Evolutionary conservation across 2,329 filamentous ascomycete species (phyloP).

Genomic region (Keithomyces neogunnii): DNA sequence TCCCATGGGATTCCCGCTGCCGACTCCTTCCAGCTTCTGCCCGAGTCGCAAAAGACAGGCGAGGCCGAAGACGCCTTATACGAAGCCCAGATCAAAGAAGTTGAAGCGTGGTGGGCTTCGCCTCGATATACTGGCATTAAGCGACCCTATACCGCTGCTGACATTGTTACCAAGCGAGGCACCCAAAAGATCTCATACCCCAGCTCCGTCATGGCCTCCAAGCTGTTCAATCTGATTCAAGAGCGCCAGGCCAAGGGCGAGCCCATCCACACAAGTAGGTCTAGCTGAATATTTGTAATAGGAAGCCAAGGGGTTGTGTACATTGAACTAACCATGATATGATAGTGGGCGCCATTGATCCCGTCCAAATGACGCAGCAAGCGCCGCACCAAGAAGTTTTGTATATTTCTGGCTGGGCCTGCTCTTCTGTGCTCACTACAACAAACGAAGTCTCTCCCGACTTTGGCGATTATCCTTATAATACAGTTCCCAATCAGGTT

Average conservation of each 20-base stretch:
- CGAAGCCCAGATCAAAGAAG: conserved; percentile 73
- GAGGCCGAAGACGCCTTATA: conserved; percentile 78
- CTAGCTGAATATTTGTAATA: background rate
- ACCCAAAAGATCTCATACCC: conserved; percentile 81
- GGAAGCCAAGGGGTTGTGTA: too few relatives aligned
- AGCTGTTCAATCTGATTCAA: conserved; percentile 83
- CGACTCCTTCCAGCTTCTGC: conserved; percentile 79
- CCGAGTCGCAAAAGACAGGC: conserved; percentile 69
- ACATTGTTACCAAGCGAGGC: conserved; percentile 89
- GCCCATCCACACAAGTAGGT: conserved; percentile 84
- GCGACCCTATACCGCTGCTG: conserved; percentile 80
- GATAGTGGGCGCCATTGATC: conserved; percentile 91
- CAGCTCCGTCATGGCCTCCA: conserved; percentile 89
- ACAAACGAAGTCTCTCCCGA: conserved; percentile 98
- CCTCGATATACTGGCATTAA: conserved; percentile 83
- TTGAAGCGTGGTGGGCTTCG: conserved; percentile 84
- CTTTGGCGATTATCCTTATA: conserved; percentile 98
- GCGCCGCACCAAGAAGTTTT: conserved; percentile 91
- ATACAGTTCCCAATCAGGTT: conserved; percentile 96
- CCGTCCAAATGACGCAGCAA: conserved; percentile 99
- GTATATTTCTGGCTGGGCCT: conserved; percentile 96
- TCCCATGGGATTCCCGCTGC: conserved; percentile 35
- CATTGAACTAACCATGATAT: too few relatives aligned
- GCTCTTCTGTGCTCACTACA: conserved; percentile 82
- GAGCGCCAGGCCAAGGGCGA: conserved; percentile 70